Conservation (phyloP, 2,329 filamentous ascomycete species). For the Colletotrichum gigasporum region DNA sequence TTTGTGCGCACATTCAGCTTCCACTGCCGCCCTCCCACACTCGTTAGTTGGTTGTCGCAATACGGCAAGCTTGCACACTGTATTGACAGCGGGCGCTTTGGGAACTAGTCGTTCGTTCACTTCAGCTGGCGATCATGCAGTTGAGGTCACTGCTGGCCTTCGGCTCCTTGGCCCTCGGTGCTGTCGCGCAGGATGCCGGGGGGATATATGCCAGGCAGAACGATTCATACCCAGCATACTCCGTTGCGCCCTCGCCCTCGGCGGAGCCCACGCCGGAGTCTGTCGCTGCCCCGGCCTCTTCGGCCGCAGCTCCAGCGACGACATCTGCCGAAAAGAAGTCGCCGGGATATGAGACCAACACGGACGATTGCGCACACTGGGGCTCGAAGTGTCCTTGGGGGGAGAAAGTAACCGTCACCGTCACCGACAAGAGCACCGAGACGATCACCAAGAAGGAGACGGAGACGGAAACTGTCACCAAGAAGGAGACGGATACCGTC, state of each 20-base stretch:
- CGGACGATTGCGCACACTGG: conserved; percentile 25
- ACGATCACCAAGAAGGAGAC: neutral
- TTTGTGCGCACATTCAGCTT: conserved; percentile 6
- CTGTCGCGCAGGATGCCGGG: conserved; percentile 5
- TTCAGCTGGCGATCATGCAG: conserved; percentile 5
- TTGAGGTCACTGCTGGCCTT: conserved; percentile 15
- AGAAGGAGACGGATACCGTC: conserved; percentile 29
- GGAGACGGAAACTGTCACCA: conserved; percentile 31
- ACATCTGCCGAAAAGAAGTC: conserved; percentile 4
- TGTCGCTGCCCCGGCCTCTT: neutral
- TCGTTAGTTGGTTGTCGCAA: conserved; percentile 16
- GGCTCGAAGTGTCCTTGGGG: conserved; percentile 28
- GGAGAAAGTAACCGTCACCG: neutral
- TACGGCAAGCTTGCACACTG: conserved; percentile 4
- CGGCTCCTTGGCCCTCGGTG: conserved; percentile 11
- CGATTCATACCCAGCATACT: neutral
- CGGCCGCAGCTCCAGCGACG: neutral
- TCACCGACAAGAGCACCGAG: conserved; percentile 13
- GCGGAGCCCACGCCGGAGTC: neutral
- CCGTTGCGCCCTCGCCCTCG: neutral
- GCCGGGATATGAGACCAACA: conserved; percentile 9
- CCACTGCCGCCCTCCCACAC: conserved; percentile 17
- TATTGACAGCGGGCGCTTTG: conserved; percentile 4
- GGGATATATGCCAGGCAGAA: conserved; percentile 17
- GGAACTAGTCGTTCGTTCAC: conserved; percentile 10